Conservation (phyloP, 805 yeast genomes). For the Barnettozyma vustinii region DNA sequence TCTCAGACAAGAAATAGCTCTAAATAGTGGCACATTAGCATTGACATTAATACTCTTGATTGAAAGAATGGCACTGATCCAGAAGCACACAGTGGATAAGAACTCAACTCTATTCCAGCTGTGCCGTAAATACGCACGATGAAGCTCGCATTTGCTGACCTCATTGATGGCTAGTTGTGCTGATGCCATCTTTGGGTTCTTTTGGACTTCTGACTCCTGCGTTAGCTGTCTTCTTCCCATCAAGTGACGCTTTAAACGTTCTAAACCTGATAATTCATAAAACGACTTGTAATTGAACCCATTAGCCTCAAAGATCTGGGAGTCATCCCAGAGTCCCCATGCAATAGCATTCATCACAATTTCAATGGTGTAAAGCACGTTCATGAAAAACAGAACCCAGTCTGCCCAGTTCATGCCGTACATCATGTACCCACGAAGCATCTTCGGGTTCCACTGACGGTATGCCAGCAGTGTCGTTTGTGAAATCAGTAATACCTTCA, state of each 20-base stretch:
- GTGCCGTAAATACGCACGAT: slow-evolving; percentile 67
- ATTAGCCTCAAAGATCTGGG: slow-evolving; percentile 46
- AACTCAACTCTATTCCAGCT: slow-evolving; percentile 88
- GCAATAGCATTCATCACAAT: slow-evolving; percentile 56
- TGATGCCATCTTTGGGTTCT: neutral
- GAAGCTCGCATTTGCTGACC: slow-evolving; percentile 15
- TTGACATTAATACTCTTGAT: slow-evolving; percentile 44
- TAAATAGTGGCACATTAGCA: slow-evolving; percentile 53
- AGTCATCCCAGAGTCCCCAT: slow-evolving; percentile 71
- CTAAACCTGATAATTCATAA: slow-evolving; percentile 23
- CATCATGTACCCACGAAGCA: slow-evolving; percentile 35
- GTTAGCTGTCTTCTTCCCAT: slow-evolving; percentile 1
- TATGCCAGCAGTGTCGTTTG: slow-evolving; percentile 46
- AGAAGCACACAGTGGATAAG: slow-evolving; percentile 61
- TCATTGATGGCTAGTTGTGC: neutral
- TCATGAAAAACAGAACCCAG: slow-evolving; percentile 49
- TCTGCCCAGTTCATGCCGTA: slow-evolving; percentile 48
- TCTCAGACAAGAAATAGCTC: slow-evolving; percentile 69
- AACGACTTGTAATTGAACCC: slow-evolving; percentile 26
- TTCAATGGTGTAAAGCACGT: slow-evolving; percentile 59
- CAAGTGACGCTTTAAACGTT: slow-evolving; percentile 23
- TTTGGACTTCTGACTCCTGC: slow-evolving; percentile 1
- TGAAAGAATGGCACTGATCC: slow-evolving; percentile 65
- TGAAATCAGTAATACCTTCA: slow-evolving; percentile 38
- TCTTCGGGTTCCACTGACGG: slow-evolving; percentile 55